Evolutionary conservation across 2,329 filamentous ascomycete species (phyloP).

Genomic region (Fusarium sterilihyphosum): DNA sequence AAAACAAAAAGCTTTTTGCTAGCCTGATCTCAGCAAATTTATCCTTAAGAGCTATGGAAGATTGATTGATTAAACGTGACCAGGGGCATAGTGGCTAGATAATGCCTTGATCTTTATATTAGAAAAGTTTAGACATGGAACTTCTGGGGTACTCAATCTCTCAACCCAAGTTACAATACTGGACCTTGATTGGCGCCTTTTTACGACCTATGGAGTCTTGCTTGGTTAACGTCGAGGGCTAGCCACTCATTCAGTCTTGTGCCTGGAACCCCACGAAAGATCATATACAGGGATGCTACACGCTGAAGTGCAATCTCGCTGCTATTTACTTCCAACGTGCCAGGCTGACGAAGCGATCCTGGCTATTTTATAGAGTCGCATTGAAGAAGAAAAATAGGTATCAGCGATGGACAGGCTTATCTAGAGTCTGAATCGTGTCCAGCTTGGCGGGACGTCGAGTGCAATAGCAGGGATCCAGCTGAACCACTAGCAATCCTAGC

Average conservation of each 20-base stretch:
- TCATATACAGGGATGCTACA: not conserved
- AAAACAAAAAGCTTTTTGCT: not conserved
- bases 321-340: not conserved
- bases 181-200: not conserved
- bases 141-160: not conserved
- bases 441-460: conserved; percentile 7
- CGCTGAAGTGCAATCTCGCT: not conserved
- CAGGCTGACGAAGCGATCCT: not conserved
- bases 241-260: not conserved
- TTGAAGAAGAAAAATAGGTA: not conserved
- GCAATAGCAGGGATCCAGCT: conserved; percentile 22
- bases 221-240: not conserved
- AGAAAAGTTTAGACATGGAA: not conserved
- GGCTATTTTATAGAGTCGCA: not conserved
- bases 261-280: not conserved
- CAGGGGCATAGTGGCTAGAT: not conserved
- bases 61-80: not conserved
- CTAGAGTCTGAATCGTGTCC: conserved; percentile 7
- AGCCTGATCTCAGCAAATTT: not conserved
- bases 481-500: conserved; percentile 35
- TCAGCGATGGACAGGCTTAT: conserved; percentile 1
- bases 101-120: not conserved
- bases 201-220: not conserved
- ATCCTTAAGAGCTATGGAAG: not conserved
- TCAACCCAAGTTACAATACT: not conserved